Base-by-base conservation (phyloP, 768 basidiomycete species). In the Auricularia cornea region DNA sequence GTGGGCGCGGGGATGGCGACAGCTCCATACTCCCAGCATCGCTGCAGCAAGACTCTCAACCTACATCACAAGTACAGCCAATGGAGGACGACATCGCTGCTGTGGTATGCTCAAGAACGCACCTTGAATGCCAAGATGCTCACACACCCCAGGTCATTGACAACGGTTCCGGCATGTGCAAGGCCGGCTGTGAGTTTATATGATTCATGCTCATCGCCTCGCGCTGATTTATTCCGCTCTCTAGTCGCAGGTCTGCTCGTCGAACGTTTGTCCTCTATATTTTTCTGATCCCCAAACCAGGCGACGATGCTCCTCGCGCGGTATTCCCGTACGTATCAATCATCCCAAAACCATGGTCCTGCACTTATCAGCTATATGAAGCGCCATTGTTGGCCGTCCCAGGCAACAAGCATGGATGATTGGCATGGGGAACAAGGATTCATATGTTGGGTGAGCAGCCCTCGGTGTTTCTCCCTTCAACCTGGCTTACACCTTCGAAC, bases 341-440 rank as follows among this genome's bases (percentile, higher is more conserved):
- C 16, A 16, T 31, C n/a, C 16, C 38, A 10, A 3, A 5, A 14
- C 20, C 16, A 29, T 26, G 32, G 23, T 30, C n/a, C 18, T n/a
- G 20, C 35, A 28, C 32, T 48, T 30, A 48, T 23, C 40, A 10
- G 35, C 35, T 2, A 10, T 14, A 8, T 14, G 10, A 65, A 80
- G 79, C 31, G 87, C 87, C 38, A 87, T 88, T 70, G 86, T 87
- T 69, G 87, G 86, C 68, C 84, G 87, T 68, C 86, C 87, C 66
- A 83, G 85, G 70, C 85, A 88, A 76, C 82, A 84, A 73, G 85
- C 85, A 79, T 84, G 87, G 66, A 88, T 88, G 87, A 85, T 88
- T 68, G 86, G 87, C 66, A 87, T 88, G 85, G 85, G 85, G 65
- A 84, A 87, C 76, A 88, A 88, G 77, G 87, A 88, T 77, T 87